Evolutionary conservation across 495 filamentous ascomycete species (phyloP), one percentile per base, ranked within the genome.

Genomic region (Hapsidospora chrysogenum): DNA sequence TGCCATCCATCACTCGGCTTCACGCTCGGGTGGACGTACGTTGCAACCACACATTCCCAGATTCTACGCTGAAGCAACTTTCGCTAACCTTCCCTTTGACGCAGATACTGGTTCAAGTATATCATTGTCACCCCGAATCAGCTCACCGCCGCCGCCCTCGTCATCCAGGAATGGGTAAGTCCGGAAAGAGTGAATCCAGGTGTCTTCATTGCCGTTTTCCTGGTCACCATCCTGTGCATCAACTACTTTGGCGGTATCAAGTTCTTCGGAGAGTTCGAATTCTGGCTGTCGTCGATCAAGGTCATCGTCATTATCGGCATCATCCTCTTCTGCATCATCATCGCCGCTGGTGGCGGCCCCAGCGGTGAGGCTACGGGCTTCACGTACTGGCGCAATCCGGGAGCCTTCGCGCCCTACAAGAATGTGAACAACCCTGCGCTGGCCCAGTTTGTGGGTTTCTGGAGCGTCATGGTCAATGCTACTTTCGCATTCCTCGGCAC

Each of bases 401-500:
- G 81, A 9, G 74, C 80, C 4, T 83, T 85, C 17, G 33, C 33
- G 48, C 65, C 60, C 2, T 50, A 67, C 14, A 73, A 78, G 37
- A 46, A 66, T 3, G 54, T 45, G 0, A 37, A 43, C 0, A 76
- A 73, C 13, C n/a, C n/a, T n/a, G 39, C 56, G 9, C 52, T 57
- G 6, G 75, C 67, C 4, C 52, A 68, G 19, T 86, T 87, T 58
- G 60, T 81, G 25, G 78, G 66, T 6, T 74, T 87, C 54, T 92
- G 82, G 80, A 68, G 74, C 5, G 75, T 74, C 11, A 64, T 89
- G 44, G 74, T 85, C 35, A 76, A 72, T 19, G 80, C 83, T 4
- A 80, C 76, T 4, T 92, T 92, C 41, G 80, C 82, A 20, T 89
- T 82, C 47, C 66, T 84, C 21, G 81, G 85, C 32, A 89, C 84